Evolutionary conservation across 176 grass and related monocot species (phyloP).

Genomic region (Triticum turgidum): DNA sequence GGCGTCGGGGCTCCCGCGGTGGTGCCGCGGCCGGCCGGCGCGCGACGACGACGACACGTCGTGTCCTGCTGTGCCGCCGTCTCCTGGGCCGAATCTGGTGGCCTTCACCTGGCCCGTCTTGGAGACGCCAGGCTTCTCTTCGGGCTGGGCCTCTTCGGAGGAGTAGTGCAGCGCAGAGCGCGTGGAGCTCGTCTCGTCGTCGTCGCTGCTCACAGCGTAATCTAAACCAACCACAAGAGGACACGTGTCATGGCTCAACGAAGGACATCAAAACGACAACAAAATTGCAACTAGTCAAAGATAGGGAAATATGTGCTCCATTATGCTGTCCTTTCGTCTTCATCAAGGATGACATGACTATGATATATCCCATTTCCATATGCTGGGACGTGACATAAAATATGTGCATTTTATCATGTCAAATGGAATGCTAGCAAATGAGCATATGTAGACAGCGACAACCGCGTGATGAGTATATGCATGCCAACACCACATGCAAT

Average conservation of each 20-base stretch:
- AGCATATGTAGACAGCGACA: background rate
- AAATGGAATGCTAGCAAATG: background rate
- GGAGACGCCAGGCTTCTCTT: background rate
- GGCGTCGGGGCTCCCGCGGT: background rate
- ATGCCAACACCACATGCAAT: background rate
- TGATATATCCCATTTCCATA: background rate
- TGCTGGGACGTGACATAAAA: background rate
- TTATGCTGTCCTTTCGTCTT: background rate
- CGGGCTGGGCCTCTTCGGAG: constrained; percentile 22
- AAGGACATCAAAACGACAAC: background rate
- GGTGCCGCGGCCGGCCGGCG: constrained; percentile 35
- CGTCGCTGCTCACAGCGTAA: constrained; percentile 35
- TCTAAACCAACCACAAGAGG: background rate
- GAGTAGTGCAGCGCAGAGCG: constrained; percentile 51
- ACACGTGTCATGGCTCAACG: background rate
- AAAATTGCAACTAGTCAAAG: background rate
- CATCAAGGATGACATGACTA: background rate
- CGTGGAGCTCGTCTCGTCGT: constrained; percentile 62
- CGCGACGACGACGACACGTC: constrained; percentile 3
- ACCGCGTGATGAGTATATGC: background rate
- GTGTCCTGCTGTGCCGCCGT: background rate
- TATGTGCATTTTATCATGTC: background rate
- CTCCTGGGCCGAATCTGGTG: constrained; percentile 42
- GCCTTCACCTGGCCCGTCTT: constrained; percentile 1
- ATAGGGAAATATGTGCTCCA: background rate